phyloP scores from a whole-genome alignment of 192 early-diverging fungal genomes.

The Coemansia sp. region DNA sequence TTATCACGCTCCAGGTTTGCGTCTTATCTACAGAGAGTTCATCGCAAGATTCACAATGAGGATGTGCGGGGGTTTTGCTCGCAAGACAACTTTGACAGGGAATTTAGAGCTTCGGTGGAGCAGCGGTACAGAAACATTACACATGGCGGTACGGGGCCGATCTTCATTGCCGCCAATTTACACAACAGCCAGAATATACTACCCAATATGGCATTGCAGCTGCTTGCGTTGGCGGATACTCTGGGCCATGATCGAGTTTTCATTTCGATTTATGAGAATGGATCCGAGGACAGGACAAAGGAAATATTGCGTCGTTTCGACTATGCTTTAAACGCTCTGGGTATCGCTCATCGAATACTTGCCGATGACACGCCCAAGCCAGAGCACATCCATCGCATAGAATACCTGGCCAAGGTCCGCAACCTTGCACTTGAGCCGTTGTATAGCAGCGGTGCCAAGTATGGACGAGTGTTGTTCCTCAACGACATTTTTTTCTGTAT shows the following conservation, averaged over 20 bases:
- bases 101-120: constrained; percentile 8
- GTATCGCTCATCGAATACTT: no score
- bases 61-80: constrained; percentile 23
- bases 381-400: no score
- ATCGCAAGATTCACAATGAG: constrained; percentile 23
- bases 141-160: background rate
- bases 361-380: background rate
- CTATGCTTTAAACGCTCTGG: no score
- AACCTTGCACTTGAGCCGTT: constrained; percentile 41
- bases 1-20: constrained; percentile 10
- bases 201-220: constrained; percentile 43
- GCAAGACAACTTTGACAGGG: constrained; percentile 12
- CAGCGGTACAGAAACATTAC: constrained; percentile 19
- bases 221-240: constrained; percentile 31
- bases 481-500: constrained; percentile 53
- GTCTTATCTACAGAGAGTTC: constrained; percentile 17
- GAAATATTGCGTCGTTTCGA: constrained; percentile 17
- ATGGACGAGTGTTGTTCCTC: constrained; percentile 44
- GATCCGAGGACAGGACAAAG: constrained; percentile 47
- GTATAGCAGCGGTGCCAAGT: constrained; percentile 6
- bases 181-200: constrained; percentile 45
- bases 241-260: constrained; percentile 40
- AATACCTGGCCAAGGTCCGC: no score
- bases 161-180: constrained; percentile 48
- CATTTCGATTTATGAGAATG: constrained; percentile 58